Evolutionary conservation across 2,329 filamentous ascomycete genomes (phyloP).

Genomic region (Pleomassaria siparia): DNA sequence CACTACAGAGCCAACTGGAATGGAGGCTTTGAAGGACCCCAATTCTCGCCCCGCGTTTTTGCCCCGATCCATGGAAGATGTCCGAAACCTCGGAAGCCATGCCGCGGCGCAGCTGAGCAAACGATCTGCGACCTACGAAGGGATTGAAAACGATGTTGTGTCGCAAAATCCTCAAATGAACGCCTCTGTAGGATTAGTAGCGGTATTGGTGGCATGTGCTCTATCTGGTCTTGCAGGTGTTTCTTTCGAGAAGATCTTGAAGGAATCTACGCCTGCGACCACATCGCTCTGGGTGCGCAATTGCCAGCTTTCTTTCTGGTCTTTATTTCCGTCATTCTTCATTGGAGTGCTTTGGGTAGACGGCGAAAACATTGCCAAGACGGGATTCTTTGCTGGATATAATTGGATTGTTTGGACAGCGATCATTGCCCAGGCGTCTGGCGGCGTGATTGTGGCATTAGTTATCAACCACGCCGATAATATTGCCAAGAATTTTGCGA

Average conservation of each 20-base stretch:
- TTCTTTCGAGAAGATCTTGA: slow-evolving; percentile 88
- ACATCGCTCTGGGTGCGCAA: slow-evolving; percentile 92
- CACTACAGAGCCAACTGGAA: slow-evolving; percentile 51
- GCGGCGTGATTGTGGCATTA: slow-evolving; percentile 80
- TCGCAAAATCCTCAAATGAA: slow-evolving; percentile 65
- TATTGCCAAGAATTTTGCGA: slow-evolving; percentile 91
- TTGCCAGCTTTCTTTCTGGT: slow-evolving; percentile 92
- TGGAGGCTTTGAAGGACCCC: slow-evolving; percentile 67
- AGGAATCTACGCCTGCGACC: slow-evolving; percentile 72
- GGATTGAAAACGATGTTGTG: slow-evolving; percentile 68
- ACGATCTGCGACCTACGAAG: slow-evolving; percentile 82
- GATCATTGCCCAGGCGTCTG: slow-evolving; percentile 77
- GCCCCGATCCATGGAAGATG: slow-evolving; percentile 75
- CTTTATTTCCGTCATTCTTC: slow-evolving; percentile 83
- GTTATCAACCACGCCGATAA: slow-evolving; percentile 84
- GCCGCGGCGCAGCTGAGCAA: slow-evolving; percentile 56
- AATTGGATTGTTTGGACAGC: slow-evolving; percentile 89
- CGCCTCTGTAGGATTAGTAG: slow-evolving; percentile 73
- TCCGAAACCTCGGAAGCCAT: slow-evolving; percentile 64
- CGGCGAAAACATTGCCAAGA: slow-evolving; percentile 76
- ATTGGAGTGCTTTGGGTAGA: slow-evolving; percentile 86
- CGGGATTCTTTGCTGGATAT: slow-evolving; percentile 94
- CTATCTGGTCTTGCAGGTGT: slow-evolving; percentile 85
- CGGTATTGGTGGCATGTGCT: slow-evolving; percentile 75
- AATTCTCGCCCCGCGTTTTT: slow-evolving; percentile 60